Conservation (phyloP, 2,329 filamentous ascomycete species). For the Curvularia eragrostidis region DNA sequence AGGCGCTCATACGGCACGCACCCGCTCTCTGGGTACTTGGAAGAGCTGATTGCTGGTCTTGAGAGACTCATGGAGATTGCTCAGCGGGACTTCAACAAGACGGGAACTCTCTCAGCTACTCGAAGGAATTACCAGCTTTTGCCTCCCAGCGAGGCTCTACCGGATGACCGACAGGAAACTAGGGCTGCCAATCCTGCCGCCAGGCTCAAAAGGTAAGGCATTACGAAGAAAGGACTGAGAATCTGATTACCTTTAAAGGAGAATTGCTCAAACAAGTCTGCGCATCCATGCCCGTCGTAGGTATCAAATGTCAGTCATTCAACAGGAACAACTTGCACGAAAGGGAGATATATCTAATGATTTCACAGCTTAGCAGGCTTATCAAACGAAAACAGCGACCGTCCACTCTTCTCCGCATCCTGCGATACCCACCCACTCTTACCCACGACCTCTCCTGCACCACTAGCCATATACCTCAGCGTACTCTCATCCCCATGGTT, state of each 20-base stretch:
- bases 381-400: slow-evolving; percentile 41
- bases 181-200: too few relatives aligned
- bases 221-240: too few relatives aligned
- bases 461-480: slow-evolving; percentile 54
- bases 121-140: too few relatives aligned
- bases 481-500: slow-evolving; percentile 62
- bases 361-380: slow-evolving; percentile 26
- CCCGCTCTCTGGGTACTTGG: too few relatives aligned
- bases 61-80: too few relatives aligned
- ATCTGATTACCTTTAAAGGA: background rate
- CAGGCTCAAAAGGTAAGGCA: too few relatives aligned
- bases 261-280: background rate
- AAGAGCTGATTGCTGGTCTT: too few relatives aligned
- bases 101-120: too few relatives aligned
- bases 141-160: too few relatives aligned
- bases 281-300: background rate
- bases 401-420: slow-evolving; percentile 35
- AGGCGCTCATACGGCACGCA: too few relatives aligned
- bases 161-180: too few relatives aligned
- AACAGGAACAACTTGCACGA: background rate
- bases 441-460: slow-evolving; percentile 57
- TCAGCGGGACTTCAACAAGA: too few relatives aligned
- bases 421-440: slow-evolving; percentile 55
- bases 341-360: background rate
- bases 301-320: background rate